Evolutionary conservation across 495 filamentous ascomycete genomes (phyloP).

Genomic region (Penicillium steckii): DNA sequence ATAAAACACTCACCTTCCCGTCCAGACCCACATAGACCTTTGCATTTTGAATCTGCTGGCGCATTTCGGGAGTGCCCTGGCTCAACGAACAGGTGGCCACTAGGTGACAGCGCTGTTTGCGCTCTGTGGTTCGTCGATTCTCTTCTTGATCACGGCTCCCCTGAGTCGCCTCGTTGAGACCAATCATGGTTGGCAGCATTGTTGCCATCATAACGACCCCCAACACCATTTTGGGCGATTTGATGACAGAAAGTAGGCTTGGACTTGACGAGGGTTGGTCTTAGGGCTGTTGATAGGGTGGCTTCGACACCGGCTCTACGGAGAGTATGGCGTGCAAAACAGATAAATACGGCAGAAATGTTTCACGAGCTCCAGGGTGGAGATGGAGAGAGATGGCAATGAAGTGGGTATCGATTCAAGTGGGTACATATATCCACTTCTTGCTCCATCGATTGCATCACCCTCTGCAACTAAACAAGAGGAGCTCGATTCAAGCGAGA

Average conservation of each 20-base stretch:
- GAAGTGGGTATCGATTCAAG: conserved; percentile 9
- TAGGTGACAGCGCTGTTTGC: conserved; percentile 24
- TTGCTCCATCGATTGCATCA: conserved; percentile 16
- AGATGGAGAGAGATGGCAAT: not conserved
- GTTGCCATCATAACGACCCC: conserved; percentile 30
- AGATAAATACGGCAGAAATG: conserved; percentile 14
- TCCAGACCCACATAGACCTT: conserved; percentile 27
- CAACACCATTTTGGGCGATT: conserved; percentile 19
- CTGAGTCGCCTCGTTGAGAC: conserved; percentile 27
- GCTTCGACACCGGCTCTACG: not conserved
- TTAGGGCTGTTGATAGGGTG: not conserved
- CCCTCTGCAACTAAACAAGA: conserved; percentile 14
- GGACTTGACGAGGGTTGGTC: not conserved
- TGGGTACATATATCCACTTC: conserved; percentile 5
- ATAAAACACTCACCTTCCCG: conserved; percentile 23
- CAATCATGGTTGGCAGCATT: conserved; percentile 33
- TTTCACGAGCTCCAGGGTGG: conserved; percentile 10
- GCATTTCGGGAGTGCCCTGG: conserved; percentile 17
- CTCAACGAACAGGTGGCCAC: conserved; percentile 19
- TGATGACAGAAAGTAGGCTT: not conserved
- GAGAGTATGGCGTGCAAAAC: too few relatives aligned
- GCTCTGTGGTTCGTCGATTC: conserved; percentile 13
- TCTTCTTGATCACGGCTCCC: conserved; percentile 23
- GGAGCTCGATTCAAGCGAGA: conserved; percentile 1
- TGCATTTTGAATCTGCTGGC: conserved; percentile 28